A percentile compares a stretch with the other conserved stretches of the same genome.
phyloP scores from a whole-genome alignment of 768 basidiomycete genomes.

The Kondoa subrosea region DNA sequence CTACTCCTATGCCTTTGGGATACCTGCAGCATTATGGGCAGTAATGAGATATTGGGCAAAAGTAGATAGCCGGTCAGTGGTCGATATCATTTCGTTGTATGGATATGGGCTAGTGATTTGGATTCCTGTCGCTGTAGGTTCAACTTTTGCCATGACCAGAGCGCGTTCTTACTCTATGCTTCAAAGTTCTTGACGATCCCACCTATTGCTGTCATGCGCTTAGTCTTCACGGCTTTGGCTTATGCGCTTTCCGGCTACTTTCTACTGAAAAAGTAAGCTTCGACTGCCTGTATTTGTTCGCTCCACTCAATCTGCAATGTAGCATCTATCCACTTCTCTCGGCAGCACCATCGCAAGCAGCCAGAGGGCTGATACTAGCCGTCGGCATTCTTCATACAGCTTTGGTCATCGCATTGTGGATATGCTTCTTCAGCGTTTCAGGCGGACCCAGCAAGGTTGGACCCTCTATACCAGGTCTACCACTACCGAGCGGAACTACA shows the following conservation, averaged over 20 bases:
- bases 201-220: slow-evolving; percentile 63
- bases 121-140: slow-evolving; percentile 37
- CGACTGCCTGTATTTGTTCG: neutral
- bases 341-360: slow-evolving; percentile 64
- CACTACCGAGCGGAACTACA: neutral
- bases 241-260: slow-evolving; percentile 74
- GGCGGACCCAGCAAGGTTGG: slow-evolving; percentile 9
- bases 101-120: slow-evolving; percentile 56
- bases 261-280: slow-evolving; percentile 44
- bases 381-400: slow-evolving; percentile 59
- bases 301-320: slow-evolving; percentile 19
- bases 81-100: slow-evolving; percentile 43
- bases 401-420: slow-evolving; percentile 70
- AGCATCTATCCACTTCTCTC: slow-evolving; percentile 74
- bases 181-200: slow-evolving; percentile 55
- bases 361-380: slow-evolving; percentile 61
- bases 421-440: slow-evolving; percentile 45
- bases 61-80: slow-evolving; percentile 72
- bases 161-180: neutral
- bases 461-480: neutral
- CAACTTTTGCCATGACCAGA: neutral
- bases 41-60: slow-evolving; percentile 61
- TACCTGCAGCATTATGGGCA: slow-evolving; percentile 71
- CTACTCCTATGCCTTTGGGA: slow-evolving; percentile 67
- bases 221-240: slow-evolving; percentile 56